Conservation (phyloP, 108 stramenopile genomes). For the Nannochloropsis gaditana region DNA sequence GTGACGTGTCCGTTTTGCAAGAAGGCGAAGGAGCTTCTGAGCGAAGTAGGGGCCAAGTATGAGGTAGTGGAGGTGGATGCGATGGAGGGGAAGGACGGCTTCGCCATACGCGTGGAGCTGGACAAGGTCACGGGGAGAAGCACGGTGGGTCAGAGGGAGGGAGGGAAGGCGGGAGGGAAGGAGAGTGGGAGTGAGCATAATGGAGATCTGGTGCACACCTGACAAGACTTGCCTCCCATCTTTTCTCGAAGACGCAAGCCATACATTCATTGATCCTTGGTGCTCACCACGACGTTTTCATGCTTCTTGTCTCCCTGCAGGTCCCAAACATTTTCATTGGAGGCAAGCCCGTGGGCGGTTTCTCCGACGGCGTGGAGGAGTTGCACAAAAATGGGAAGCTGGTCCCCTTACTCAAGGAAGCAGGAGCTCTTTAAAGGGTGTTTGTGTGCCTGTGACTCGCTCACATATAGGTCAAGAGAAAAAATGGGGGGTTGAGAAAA, state of each 20-base stretch:
- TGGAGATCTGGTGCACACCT: too few species aligned
- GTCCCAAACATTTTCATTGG: slow-evolving; percentile 13
- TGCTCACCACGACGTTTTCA: too few species aligned
- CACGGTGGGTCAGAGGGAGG: not conserved
- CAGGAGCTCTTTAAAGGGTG: not conserved
- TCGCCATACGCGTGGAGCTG: not conserved
- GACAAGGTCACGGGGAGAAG: slow-evolving; percentile 4
- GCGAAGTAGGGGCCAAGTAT: not conserved
- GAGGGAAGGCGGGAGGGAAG: not conserved
- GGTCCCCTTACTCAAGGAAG: not conserved
- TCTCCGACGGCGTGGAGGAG: not conserved
- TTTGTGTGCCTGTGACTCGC: too few species aligned
- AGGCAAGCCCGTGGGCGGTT: slow-evolving; percentile 19
- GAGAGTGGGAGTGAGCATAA: not conserved
- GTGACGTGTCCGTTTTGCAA: not conserved
- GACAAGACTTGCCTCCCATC: too few species aligned
- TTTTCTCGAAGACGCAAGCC: too few species aligned
- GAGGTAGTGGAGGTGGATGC: not conserved
- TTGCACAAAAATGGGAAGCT: not conserved
- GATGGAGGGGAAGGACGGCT: not conserved
- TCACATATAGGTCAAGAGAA: too few species aligned
- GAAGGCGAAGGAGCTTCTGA: not conserved
- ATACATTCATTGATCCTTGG: too few species aligned
- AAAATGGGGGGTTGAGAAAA: too few species aligned
- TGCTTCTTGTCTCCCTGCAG: not conserved